These are phyloP conservation scores for Eucalyptus paniculata DNA, from an alignment of 345 rosid species.

Conservation along the genomic window DNA sequence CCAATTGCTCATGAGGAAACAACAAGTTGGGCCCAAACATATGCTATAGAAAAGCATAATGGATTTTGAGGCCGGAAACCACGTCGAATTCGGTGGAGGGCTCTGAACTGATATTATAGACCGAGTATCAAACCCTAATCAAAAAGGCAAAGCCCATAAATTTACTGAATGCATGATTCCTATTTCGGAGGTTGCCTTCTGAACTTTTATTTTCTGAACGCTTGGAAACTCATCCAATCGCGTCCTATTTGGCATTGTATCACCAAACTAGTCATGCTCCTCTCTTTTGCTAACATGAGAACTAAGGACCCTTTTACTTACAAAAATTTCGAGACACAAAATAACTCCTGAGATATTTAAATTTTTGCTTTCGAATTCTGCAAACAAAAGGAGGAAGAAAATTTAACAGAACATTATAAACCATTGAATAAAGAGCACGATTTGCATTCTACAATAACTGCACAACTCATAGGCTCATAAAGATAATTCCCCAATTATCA, in stretches of 20 bases:
- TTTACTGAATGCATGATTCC: neutral
- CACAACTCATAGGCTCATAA: neutral
- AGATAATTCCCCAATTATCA: neutral
- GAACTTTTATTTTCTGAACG: neutral
- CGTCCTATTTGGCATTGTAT: neutral
- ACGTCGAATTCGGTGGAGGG: neutral
- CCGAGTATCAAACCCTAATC: neutral
- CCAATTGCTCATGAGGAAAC: neutral
- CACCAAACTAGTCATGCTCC: neutral
- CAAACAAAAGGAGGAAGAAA: neutral
- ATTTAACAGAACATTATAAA: neutral
- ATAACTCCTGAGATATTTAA: neutral
- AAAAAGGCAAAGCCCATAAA: neutral
- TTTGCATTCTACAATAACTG: neutral
- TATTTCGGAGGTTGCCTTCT: neutral
- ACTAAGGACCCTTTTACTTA: neutral
- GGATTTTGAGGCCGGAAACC: too few species aligned
- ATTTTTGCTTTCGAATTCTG: neutral
- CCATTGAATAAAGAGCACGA: neutral
- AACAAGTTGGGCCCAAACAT: neutral
- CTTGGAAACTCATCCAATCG: neutral
- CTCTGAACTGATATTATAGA: neutral
- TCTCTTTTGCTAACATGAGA: neutral
- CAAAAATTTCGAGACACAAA: neutral
- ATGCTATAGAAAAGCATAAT: neutral